These are phyloP conservation scores for Gnomoniopsis smithogilvyi DNA, from an alignment of 2,329 filamentous ascomycete genomes.

Conservation along the genomic window DNA sequence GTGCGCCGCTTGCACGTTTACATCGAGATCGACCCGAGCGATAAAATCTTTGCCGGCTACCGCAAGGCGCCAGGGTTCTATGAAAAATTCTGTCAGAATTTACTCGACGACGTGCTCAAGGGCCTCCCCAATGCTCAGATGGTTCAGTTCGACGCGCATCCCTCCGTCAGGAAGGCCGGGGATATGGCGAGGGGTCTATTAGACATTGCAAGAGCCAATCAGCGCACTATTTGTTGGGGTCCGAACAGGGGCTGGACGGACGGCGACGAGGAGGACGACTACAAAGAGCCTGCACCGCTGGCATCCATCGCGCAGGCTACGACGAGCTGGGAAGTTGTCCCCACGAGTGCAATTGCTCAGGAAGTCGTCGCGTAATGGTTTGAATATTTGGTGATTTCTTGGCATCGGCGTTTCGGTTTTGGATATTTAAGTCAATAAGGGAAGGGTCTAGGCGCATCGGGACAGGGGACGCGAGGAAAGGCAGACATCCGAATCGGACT, in stretches of 20 bases:
- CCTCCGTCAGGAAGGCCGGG: constrained; percentile 61
- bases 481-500: no score
- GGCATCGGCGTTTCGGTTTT: no score
- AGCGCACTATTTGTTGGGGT: constrained; percentile 63
- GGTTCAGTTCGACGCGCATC: constrained; percentile 69
- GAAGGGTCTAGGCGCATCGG: no score
- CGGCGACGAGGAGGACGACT: constrained; percentile 27
- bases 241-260: constrained; percentile 64
- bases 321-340: neutral
- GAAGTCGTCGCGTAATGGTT: constrained; percentile 1
- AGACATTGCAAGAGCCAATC: constrained; percentile 43
- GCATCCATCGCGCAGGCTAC: neutral
- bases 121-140: constrained; percentile 53
- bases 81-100: constrained; percentile 58
- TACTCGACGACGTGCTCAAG: constrained; percentile 56
- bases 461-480: no score
- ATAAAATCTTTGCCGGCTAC: constrained; percentile 65
- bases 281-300: neutral
- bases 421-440: no score
- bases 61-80: constrained; percentile 66
- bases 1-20: constrained; percentile 63
- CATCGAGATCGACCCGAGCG: constrained; percentile 69
- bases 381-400: no score
- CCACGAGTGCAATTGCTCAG: neutral
- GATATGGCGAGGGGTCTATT: constrained; percentile 62